Evolutionary conservation across 140 eudicot species (phyloP).

Genomic region (Oenanthe javanica): DNA sequence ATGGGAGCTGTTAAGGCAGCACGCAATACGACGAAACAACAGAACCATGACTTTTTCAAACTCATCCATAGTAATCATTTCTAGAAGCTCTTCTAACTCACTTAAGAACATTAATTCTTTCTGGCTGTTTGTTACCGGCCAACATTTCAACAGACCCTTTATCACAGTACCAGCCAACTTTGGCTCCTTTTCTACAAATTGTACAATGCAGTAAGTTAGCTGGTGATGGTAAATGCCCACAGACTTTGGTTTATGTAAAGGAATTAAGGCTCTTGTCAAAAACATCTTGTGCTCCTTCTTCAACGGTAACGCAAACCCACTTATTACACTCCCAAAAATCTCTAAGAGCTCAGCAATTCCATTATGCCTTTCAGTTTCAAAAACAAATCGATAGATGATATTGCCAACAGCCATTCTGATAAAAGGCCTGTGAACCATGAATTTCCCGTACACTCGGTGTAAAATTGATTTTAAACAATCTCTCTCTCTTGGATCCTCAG

Average conservation of each 20-base stretch:
- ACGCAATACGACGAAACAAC: conserved; percentile 45
- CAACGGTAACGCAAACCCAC: conserved; percentile 65
- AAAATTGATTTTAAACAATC: conserved; percentile 58
- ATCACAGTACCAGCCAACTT: conserved; percentile 52
- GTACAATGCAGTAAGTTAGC: conserved; percentile 55
- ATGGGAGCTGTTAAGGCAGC: conserved; percentile 67
- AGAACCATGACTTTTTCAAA: conserved; percentile 58
- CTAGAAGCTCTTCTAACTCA: conserved; percentile 64
- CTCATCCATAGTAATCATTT: conserved; percentile 50
- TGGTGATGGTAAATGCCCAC: conserved; percentile 66
- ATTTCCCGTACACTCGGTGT: conserved; percentile 61
- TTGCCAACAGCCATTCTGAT: conserved; percentile 62
- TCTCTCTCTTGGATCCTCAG: conserved; percentile 70
- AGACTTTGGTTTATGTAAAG: conserved; percentile 67
- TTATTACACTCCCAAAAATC: conserved; percentile 71
- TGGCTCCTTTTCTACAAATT: conserved; percentile 66
- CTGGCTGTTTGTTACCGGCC: conserved; percentile 72
- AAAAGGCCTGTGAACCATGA: conserved; percentile 69
- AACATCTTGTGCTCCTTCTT: conserved; percentile 66
- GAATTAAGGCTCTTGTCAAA: conserved; percentile 53
- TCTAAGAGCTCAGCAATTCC: conserved; percentile 71
- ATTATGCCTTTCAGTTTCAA: conserved; percentile 61
- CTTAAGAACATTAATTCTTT: conserved; percentile 70
- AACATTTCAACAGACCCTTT: conserved; percentile 52
- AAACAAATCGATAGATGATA: conserved; percentile 44